A percentile compares a stretch with the other conserved stretches of the same genome.
Evolutionary conservation across 306 rosid genomes (phyloP).

Genomic region (Vicia faba): DNA sequence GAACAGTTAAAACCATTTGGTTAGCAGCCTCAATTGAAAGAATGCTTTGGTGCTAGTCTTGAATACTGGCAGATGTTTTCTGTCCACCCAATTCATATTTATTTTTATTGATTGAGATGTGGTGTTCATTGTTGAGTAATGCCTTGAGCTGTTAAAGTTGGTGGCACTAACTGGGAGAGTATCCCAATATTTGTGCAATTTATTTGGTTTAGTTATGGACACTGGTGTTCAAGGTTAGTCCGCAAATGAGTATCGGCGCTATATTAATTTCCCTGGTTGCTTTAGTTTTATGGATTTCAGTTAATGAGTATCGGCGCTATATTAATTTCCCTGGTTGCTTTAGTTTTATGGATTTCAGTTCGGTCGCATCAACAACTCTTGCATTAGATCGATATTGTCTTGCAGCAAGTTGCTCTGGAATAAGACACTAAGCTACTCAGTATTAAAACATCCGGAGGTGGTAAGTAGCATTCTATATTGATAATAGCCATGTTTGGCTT

Average conservation of each 20-base stretch:
- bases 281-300: no score
- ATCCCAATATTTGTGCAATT: neutral
- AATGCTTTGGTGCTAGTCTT: slow-evolving; percentile 33
- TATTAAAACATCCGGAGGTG: neutral
- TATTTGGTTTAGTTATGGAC: neutral
- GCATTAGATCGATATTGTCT: neutral
- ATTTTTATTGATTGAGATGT: slow-evolving; percentile 13
- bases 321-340: neutral
- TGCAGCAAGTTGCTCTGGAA: neutral
- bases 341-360: neutral
- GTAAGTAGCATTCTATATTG: neutral
- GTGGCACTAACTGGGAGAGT: no score
- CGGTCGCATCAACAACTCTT: no score
- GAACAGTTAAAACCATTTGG: slow-evolving; percentile 43
- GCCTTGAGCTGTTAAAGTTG: neutral
- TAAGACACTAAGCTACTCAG: slow-evolving; percentile 1
- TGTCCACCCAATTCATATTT: neutral
- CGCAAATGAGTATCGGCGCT: neutral
- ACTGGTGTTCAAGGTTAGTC: neutral
- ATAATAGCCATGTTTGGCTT: neutral
- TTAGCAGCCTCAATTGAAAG: slow-evolving; percentile 41
- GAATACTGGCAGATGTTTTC: slow-evolving; percentile 4
- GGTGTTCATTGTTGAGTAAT: slow-evolving; percentile 1
- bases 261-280: neutral
- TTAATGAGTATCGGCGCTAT: neutral